Base-by-base conservation (phyloP, 805 yeast species). In the Metschnikowia peoriensis region DNA sequence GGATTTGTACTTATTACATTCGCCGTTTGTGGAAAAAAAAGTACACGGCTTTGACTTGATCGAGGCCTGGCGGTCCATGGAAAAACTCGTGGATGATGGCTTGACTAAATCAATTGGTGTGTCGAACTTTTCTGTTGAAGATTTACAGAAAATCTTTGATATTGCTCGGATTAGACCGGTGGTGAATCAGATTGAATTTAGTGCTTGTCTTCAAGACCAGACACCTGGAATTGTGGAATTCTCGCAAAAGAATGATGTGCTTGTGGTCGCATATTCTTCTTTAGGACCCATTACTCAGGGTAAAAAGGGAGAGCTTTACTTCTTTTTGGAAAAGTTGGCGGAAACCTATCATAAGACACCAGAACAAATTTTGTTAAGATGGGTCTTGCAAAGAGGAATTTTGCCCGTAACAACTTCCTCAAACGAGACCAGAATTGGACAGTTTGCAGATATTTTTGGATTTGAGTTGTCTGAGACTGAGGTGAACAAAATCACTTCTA, bases 71-170 rank as follows among this genome's bases (percentile, higher is more conserved):
- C 67, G 71, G 42, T 66, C 72, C 17, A 55, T 80, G 69, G 85
- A 83, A 60, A 65, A 71, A 50, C 60, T 81, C 27, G 72, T 75
- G 56, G 76, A 76, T 39, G 78, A 76, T 15, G 88, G 88, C 7
- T 75, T 75, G 55, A 83, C 80, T 49, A 80, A 78, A 59, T 73
- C 73, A 57, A 81, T 82, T 60, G 86, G 86, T 47, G 86, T 85
- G 44, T 84, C 89, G 6, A 85, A 84, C 61, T 84, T 81, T 58
- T 61, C 77, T 10, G 73, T 74, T 2, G 71, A 70, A 32, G 76
- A 78, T 54, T 65, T 84, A 51, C 66, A 82, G 54, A 60, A 65
- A 43, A 61, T 85, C 14, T 61, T 78, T 44, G 66, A 71, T 28
- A 32, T 56, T n/a, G 61, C 61, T 16, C 44, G 49, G 7, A 53